phyloP scores from a whole-genome alignment of 805 yeast genomes.

The Peterozyma xylosa region DNA sequence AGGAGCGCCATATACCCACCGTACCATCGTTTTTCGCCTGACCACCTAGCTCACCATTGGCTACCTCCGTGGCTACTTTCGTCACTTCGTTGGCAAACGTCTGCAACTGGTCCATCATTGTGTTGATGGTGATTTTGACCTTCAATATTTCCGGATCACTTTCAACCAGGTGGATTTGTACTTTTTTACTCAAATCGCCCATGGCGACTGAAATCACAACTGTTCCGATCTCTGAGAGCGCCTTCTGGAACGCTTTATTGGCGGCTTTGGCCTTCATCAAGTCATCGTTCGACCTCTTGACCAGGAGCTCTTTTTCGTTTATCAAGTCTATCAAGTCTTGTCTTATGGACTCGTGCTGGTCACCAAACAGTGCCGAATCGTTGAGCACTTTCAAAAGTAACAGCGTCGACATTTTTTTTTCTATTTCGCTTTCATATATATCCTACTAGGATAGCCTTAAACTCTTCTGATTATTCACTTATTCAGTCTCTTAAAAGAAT shows the following conservation, averaged over 20 bases:
- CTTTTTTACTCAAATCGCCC: constrained; percentile 82
- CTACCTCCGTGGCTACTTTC: constrained; percentile 82
- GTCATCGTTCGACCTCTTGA: constrained; percentile 10
- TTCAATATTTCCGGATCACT: constrained; percentile 73
- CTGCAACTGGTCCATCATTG: constrained; percentile 85
- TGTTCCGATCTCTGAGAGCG: constrained; percentile 73
- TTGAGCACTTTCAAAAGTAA: constrained; percentile 2
- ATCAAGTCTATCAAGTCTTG: constrained; percentile 11
- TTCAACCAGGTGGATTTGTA: constrained; percentile 63
- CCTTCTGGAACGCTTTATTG: constrained; percentile 64
- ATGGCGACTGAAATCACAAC: constrained; percentile 84
- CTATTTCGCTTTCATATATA: too few species aligned
- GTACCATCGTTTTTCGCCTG: constrained; percentile 82
- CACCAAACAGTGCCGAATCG: constrained; percentile 16
- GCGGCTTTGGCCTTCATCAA: constrained; percentile 26
- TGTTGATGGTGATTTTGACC: constrained; percentile 74
- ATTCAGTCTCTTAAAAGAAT: too few species aligned
- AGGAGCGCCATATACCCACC: constrained; percentile 81
- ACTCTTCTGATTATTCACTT: too few species aligned
- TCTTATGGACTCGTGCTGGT: constrained; percentile 15
- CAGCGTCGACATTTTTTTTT: background rate
- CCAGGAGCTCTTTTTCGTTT: constrained; percentile 11
- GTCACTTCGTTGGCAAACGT: constrained; percentile 78
- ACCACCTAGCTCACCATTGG: constrained; percentile 86
- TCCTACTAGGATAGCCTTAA: too few species aligned